Base-by-base conservation (phyloP, 2,329 filamentous ascomycete genomes). In the Cadophora sp. region DNA sequence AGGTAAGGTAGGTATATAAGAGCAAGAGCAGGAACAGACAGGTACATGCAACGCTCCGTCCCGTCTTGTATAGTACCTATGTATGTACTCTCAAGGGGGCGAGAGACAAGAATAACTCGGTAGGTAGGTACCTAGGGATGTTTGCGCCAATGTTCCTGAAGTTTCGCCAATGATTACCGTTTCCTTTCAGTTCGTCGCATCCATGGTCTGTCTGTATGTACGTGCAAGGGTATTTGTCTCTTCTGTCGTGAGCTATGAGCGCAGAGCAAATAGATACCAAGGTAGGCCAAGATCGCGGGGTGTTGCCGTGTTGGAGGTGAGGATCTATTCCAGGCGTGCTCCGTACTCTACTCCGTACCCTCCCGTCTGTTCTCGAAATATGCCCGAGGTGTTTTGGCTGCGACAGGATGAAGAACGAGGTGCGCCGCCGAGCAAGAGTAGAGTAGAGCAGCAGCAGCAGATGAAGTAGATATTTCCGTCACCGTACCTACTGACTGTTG, bases 161-260 rank as follows among this genome's bases (percentile, higher is more conserved):
- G 33, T 58, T 41, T 56, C 13, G 33, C 33, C 36, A 43, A 41
- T 41, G 6, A 27, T 18, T 13, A 27, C 39, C 20, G 55, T 41
- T 56, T 39, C n/a, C 53, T 39, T 56, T 56, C 36, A 58, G 55
- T 43, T 41, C 55, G 36, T 58, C 55, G 55, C 55, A 58, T 43
- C 55, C 55, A 58, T 58, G 20, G 55, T 58, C 4, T 43, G 9
- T 24, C n/a, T 39, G 36, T 39, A 39, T 39, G 33, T 41, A 41
- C 20, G 33, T 58, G 55, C 55, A 41, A 43, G 50, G 27, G 36
- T 30, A 30, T 41, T 24, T 18, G 20, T 13, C 39, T 30, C 27
- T 30, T 1, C 27, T 30, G 55, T 20, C 18, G 16, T 24, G 36
- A 27, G 20, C 36, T 16, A 36, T 39, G 33, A n/a, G 33, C 53